Base-by-base conservation (phyloP, 208 protist species). In the Naegleria gruberi region DNA sequence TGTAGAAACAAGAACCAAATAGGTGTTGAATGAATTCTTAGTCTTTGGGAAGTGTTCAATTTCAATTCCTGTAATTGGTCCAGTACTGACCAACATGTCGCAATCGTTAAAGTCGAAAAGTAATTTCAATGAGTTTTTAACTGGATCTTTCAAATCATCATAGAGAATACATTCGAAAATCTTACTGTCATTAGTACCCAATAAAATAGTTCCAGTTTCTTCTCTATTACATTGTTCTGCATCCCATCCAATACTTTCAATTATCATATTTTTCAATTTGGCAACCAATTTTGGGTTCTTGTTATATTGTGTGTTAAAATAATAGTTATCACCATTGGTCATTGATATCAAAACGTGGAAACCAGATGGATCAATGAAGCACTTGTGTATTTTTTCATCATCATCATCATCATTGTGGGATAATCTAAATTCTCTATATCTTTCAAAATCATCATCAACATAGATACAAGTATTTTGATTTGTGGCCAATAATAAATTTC, bases 241-340 rank as follows among this genome's bases (percentile, higher is more conserved):
- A 89, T 95, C 90, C 93, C 93, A 96, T n/a, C 92, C 95, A 44
- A 96, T 74, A 2, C 92, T 93, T 26, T 96, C 93, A 47, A 96
- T 94, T 17, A 94, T 30, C 34, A 92, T 45, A n/a, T 92, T 90
- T 51, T 91, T 82, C 8, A 43, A 91, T 42, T 94, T 47, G 30
- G 41, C 7, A 26, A 81, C 89, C 37, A 47, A 8, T 86, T 95
- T 95, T 37, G 91, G 89, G 90, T 95, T 95, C 44, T 92, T 89
- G 46, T 30, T 91, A 6, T 41, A 34, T 30, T 82, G 44, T 40
- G 51, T 23, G 82, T 96, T 86, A 7, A 96, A 83, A 90, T 96
- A 96, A 44, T 92, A 94, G 37, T 95, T 93, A 0, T 96, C 95
- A 19, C 94, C 93, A 87, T 85, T 94, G 0, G 40, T 57, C 90